Base-by-base conservation (phyloP, 2,329 filamentous ascomycete species). In the Fusarium avenaceum region DNA sequence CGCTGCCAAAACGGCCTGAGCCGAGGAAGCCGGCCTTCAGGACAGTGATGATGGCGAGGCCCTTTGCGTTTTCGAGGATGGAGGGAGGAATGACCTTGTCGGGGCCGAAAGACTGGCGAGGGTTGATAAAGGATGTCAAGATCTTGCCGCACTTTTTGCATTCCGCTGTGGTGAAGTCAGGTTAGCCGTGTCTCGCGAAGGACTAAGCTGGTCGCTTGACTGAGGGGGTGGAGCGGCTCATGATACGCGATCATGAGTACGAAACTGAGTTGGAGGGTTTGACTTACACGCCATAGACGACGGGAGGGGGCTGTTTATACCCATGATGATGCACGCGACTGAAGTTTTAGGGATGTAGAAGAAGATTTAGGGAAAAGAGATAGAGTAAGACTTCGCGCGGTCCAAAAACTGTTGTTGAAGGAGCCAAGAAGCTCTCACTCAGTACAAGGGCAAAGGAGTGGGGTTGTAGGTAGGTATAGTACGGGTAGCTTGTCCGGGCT, bases 71-170 rank as follows among this genome's bases (percentile, higher is more conserved):
- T 69, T 92, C 91, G 74, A 99, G 89, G 73, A 99, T 87, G 52
- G 90, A 87, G 9, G 95, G 94, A 49, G 96, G 96, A 74, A 99
- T 99, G 78, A 99, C 90, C 81, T 98, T 98, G 80, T 98, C 96
- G 57, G 96, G 95, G 7, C 95, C 94, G 79, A 98, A 97, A 20
- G 95, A 84, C 83, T 98, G 95, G 76, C 90, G 88, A 20, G 96
- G 96, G 78, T 98, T 96, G 78, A 98, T 88, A 79, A 99, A 99
- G 14, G 94, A 97, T 45, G 92, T 88, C 72, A 99, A 87, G 76
- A 98, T 98, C 85, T 97, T 97, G 77, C 92, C 92, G 78, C 94
- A 96, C 82, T 99, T 99, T 80, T 92, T 96, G 83, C 96, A 98
- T 84, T 99, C 96, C 84, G 93, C 95, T 97, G 80, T 72, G 33